Conservation (phyloP, 75 land plant genomes). For the Larix kaempferi region DNA sequence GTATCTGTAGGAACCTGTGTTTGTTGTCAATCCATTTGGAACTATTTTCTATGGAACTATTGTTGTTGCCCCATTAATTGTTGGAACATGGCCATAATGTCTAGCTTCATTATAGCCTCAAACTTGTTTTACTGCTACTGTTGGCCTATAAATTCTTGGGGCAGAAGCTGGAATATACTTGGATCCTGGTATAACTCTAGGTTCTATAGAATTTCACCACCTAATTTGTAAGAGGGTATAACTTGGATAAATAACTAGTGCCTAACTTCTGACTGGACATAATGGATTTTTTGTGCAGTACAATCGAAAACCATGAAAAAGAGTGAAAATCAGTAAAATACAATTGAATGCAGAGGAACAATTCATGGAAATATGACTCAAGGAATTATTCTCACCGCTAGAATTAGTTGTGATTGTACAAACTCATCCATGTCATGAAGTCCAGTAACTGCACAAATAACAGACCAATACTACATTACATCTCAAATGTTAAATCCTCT, state of each 20-base stretch:
- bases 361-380: background rate
- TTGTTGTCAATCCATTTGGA: no score
- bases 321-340: background rate
- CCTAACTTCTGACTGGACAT: background rate
- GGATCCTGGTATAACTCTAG: no score
- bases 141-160: no score
- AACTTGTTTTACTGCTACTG: no score
- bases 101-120: no score
- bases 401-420: slow-evolving; percentile 93
- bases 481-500: background rate
- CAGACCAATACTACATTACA: background rate
- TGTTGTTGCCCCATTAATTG: no score
- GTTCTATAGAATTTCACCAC: no score
- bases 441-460: slow-evolving; percentile 73
- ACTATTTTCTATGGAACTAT: no score
- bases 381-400: slow-evolving; percentile 55
- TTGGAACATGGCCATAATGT: no score
- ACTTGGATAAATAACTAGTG: background rate
- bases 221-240: background rate
- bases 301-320: background rate
- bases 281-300: background rate
- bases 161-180: no score
- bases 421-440: slow-evolving; percentile 99
- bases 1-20: no score
- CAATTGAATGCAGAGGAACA: background rate